These are phyloP conservation scores for Umbilicaria muhlenbergii DNA, from an alignment of 495 filamentous ascomycete genomes.

Conservation along the genomic window DNA sequence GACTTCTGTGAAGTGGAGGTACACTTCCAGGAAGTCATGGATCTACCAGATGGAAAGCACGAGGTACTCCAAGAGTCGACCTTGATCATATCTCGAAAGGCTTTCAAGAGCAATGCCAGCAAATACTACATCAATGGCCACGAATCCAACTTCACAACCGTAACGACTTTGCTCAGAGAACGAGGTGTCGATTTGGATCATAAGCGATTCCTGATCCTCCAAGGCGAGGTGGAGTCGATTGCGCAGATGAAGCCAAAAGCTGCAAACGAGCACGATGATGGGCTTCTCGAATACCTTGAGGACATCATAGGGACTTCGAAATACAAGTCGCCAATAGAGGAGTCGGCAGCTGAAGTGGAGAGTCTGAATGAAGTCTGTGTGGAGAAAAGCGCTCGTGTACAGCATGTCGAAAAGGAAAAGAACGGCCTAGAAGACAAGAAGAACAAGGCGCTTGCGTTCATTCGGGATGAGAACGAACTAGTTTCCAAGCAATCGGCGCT, in stretches of 20 bases:
- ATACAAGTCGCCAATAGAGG: conserved; percentile 93
- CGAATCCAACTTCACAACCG: conserved; percentile 77
- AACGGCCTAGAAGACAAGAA: conserved; percentile 87
- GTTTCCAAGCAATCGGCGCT: conserved; percentile 73
- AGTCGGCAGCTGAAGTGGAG: conserved; percentile 77
- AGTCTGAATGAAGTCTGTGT: conserved; percentile 84
- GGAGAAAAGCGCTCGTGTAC: conserved; percentile 85
- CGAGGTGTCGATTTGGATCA: conserved; percentile 91
- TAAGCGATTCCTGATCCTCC: conserved; percentile 93
- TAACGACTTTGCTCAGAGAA: conserved; percentile 76
- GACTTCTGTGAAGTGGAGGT: conserved; percentile 90
- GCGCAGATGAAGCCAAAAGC: conserved; percentile 99
- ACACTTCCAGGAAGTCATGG: conserved; percentile 87
- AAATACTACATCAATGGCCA: conserved; percentile 91
- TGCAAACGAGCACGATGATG: conserved; percentile 85
- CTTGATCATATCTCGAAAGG: conserved; percentile 75
- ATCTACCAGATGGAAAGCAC: conserved; percentile 57
- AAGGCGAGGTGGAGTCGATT: conserved; percentile 96
- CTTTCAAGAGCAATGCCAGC: conserved; percentile 95
- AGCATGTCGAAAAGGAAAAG: conserved; percentile 97
- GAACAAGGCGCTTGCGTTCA: conserved; percentile 75
- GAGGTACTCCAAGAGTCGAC: conserved; percentile 67
- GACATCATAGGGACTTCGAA: conserved; percentile 98
- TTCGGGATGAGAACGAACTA: conserved; percentile 87
- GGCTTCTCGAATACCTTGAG: conserved; percentile 89